These are phyloP conservation scores for Coniella vitis DNA, from an alignment of 2,329 filamentous ascomycete genomes.

Conservation along the genomic window DNA sequence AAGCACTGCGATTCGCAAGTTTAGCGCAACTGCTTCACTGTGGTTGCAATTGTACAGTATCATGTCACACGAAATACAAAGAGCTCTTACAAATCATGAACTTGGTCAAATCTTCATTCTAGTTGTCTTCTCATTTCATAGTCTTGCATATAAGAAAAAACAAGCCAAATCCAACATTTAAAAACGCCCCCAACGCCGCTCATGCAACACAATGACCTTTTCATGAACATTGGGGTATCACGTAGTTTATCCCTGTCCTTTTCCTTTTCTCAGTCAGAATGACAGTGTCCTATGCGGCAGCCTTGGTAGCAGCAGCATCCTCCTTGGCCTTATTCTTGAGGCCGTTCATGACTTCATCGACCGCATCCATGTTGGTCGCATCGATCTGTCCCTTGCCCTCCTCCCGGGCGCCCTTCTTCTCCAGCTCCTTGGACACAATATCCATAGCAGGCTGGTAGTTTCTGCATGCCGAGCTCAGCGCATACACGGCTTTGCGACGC, in stretches of 20 bases:
- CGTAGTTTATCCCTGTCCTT: constrained; percentile 2
- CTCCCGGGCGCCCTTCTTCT: constrained; percentile 42
- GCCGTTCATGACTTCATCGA: constrained; percentile 66
- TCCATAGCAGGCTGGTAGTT: constrained; percentile 86
- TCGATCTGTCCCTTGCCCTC: constrained; percentile 55
- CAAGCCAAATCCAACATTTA: neutral
- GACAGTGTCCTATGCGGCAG: constrained; percentile 10
- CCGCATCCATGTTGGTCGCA: constrained; percentile 77
- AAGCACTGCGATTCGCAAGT: no score
- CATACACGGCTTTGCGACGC: constrained; percentile 82
- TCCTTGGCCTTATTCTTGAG: constrained; percentile 49
- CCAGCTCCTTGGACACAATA: constrained; percentile 55
- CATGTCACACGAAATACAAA: constrained; percentile 13
- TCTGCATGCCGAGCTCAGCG: constrained; percentile 75
- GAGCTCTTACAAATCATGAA: neutral
- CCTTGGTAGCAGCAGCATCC: constrained; percentile 15
- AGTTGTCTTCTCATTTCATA: neutral
- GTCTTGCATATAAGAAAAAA: neutral
- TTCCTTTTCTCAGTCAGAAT: neutral
- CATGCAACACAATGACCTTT: constrained; percentile 22
- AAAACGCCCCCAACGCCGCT: constrained; percentile 29
- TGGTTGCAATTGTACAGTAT: constrained; percentile 17
- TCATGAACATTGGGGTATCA: constrained; percentile 11
- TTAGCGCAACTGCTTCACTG: neutral
- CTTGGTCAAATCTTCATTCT: constrained; percentile 2